Base-by-base conservation (phyloP, 2,329 filamentous ascomycete genomes). In the Penicillium sp. region DNA sequence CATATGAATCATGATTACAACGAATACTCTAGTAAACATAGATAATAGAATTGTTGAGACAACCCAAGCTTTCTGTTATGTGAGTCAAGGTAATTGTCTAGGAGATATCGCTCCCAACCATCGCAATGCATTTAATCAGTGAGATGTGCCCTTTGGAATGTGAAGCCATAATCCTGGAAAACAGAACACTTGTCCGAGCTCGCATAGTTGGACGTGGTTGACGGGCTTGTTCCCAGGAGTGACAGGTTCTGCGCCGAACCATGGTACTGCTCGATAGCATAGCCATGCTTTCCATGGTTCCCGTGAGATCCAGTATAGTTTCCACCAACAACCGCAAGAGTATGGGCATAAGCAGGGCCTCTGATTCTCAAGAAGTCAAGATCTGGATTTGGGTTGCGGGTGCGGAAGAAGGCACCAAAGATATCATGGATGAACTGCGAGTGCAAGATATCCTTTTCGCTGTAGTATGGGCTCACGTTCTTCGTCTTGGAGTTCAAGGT, bases 351-450 rank as follows among this genome's bases (percentile, higher is more conserved):
- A 3, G 64, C 64, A 0, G 61, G 58, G 0, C 65, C 65, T 9
- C 63, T 55, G 1, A 59, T 31, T 3, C 43, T 39, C 39, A 68
- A 44, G 22, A 57, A 57, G n/a, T 45, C 47, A 22, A 43, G 29
- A 27, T 63, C 54, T 0, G 64, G 65, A 31, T 67, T 68, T 1
- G 65, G 65, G 14, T 63, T 50, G 4, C 41, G 21, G 0, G 56
- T 48, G 3, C 63, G 55, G 44, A 67, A 65, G 29, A 67, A 68
- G 0, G 62, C 38, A 8, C 55, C 60, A 18, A 61, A 68, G 27
- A 68, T 45, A 45, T 67, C 65, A 31, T 65, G 61, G 1, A 68
- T 42, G 0, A 67, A 45, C 39, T 66, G 65, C 11, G 64, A 63
- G 43, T 66, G 61, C 5, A 50, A 51, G 18, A 65, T 45, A 16